Base-by-base conservation (phyloP, 2,329 filamentous ascomycete species). In the Alternaria arborescens region DNA sequence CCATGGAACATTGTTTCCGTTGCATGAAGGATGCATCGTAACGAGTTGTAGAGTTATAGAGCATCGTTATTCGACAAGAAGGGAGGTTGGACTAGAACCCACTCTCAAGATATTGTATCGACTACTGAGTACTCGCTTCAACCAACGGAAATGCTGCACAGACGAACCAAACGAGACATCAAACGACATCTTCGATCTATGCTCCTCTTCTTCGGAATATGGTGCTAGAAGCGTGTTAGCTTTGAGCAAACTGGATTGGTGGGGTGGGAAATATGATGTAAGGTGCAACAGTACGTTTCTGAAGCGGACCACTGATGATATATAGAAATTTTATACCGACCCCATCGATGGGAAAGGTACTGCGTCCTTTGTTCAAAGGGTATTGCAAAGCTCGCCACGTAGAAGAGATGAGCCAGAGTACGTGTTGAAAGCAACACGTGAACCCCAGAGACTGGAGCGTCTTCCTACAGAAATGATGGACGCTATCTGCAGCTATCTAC, bases 261-360 rank as follows among this genome's bases (percentile, higher is more conserved):
- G 72, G 69, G 65, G 60, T 18, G 69, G 68, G 3, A 50, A 53
- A 10, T 71, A 70, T 28, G 71, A 74, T 40, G 72, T 75, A 46
- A 32, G 54, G 36, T 14, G 14, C 14, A 16, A 26, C 14, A 14
- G 1, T n/a, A 7, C 24, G 18, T 34, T 2, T 48, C 10, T 40
- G 24, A 11, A 43, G 11, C 44, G 16, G 41, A 3, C 22, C 16
- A 32, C 34, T 60, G 42, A 61, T 22, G n/a, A 6, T 8, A 2
- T 11, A 8, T 36, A 76, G 72, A 74, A 64, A 36, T 75, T 67
- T 36, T 69, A 73, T 24, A 60, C 67, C 1, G 60, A 72, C 50
- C 73, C 73, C 0, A 24, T 69, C 8, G 50, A 65, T 24, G 40
- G 66, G 16, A 48, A 55, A 8, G 50, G 56, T 11, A 32, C 68